Evolutionary conservation across 2,329 filamentous ascomycete species (phyloP), one percentile per base, ranked within the genome.

Genomic region (Verticillium longisporum): DNA sequence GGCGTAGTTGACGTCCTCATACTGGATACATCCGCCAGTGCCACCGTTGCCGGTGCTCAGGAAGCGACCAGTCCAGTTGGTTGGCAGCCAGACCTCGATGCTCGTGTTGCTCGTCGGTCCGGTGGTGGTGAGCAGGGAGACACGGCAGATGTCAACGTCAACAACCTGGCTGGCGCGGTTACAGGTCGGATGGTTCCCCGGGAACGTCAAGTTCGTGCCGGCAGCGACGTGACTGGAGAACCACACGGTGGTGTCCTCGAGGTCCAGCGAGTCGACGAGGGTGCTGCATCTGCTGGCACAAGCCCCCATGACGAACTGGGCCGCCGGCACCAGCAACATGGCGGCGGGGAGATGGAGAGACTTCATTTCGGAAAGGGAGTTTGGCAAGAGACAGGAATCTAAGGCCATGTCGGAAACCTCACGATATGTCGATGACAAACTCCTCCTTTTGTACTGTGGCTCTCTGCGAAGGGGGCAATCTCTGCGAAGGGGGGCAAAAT

Each of bases 31-130:
- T 13, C 79, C 78, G 41, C 74, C 75, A 13, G 80, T 67, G 2
- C 80, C 80, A 0, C 79, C 78, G 58, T 82, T 82, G 0, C 80
- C 80, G 0, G 78, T 80, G 26, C 75, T 77, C 53, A 82, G 57
- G 55, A 80, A 80, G 3, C 77, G 74, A 0, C 74, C 78, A 1
- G 72, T 76, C 70, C 80, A 82, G 11, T 75, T 67, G 6, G 71
- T 71, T 0, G 80, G 80, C 18, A 81, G 67, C 79, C 79, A 82
- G 1, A 77, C 69, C 63, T 82, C 80, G 21, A 79, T 68, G 4
- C 70, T 75, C 36, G 82, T 76, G 41, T 77, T 74, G 32, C 78
- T 80, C 34, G 70, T 72, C 26, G 73, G 70, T 13, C 78, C 79
- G 31, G 71, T 73, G 38, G 73, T 70, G 18, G 73, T 65, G 6